Evolutionary conservation across 306 rosid species (phyloP).

Genomic region (Bauhinia variegata): DNA sequence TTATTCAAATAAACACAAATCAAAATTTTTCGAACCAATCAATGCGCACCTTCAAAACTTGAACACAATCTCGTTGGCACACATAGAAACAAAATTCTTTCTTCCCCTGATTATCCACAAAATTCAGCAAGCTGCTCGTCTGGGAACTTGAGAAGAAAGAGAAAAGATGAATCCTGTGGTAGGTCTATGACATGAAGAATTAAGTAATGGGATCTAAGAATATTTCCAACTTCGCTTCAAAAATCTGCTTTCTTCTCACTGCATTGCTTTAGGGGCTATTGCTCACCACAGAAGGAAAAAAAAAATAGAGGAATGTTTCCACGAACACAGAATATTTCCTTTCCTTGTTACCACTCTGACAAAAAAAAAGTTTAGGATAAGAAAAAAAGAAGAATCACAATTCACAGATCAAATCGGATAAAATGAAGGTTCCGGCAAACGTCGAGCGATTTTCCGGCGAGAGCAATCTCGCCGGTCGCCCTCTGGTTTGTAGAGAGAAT

Average conservation of each 20-base stretch:
- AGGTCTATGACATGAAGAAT: conserved; percentile 19
- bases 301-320: neutral
- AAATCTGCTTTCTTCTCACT: conserved; percentile 27
- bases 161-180: conserved; percentile 30
- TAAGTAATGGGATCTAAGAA: conserved; percentile 43
- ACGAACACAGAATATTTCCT: neutral
- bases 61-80: conserved; percentile 11
- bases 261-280: conserved; percentile 41
- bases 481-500: conserved; percentile 44
- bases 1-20: neutral
- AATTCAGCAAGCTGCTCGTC: conserved; percentile 28
- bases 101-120: conserved; percentile 10
- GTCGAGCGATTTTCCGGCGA: conserved; percentile 57
- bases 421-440: conserved; percentile 22
- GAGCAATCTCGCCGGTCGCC: conserved; percentile 62
- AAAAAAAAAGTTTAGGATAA: neutral
- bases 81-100: conserved; percentile 14
- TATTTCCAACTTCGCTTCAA: neutral
- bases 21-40: conserved; percentile 12
- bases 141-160: conserved; percentile 10
- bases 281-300: conserved; percentile 32
- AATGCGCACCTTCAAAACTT: conserved; percentile 39
- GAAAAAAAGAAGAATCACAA: conserved; percentile 4
- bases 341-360: neutral
- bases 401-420: conserved; percentile 15